Conservation (phyloP, 1,284 basidiomycete genomes). For the Cutaneotrichosporon cyanovorans region DNA sequence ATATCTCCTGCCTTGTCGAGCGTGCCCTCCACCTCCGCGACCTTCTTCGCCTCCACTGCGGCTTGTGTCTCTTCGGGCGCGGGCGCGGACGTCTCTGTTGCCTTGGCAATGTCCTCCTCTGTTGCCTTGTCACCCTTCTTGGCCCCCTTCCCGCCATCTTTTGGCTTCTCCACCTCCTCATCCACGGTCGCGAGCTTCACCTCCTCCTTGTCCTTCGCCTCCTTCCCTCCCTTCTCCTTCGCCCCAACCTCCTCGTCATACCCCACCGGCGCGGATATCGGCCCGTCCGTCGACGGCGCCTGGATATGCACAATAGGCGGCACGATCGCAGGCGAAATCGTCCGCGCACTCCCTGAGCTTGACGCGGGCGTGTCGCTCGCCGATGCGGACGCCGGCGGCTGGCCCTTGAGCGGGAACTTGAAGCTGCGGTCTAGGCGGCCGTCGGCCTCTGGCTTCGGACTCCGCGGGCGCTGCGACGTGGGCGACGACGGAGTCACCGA, state of each 20-base stretch:
- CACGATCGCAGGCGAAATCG: conserved; percentile 2
- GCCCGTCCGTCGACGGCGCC: conserved; percentile 17
- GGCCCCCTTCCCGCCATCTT: not conserved
- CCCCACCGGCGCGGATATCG: conserved; percentile 14
- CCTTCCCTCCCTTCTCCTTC: conserved; percentile 1
- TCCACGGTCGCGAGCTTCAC: too few relatives aligned
- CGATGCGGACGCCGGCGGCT: not conserved
- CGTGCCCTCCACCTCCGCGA: too few relatives aligned
- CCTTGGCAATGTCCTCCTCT: not conserved
- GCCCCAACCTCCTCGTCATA: conserved; percentile 1
- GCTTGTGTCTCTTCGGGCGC: too few relatives aligned
- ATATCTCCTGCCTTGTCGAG: not conserved
- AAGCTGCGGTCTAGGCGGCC: conserved; percentile 43
- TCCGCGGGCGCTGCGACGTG: conserved; percentile 22
- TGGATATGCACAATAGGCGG: conserved; percentile 17
- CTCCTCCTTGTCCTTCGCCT: not conserved
- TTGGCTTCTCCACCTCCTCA: not conserved
- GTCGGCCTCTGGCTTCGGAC: conserved; percentile 42
- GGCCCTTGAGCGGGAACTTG: conserved; percentile 35
- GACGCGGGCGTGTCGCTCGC: not conserved
- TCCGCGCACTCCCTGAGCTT: not conserved
- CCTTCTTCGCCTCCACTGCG: too few relatives aligned
- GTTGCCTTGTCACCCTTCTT: not conserved
- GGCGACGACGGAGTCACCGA: not conserved
- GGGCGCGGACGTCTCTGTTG: too few relatives aligned